A percentile compares a stretch with the other conserved stretches of the same genome.
These are phyloP conservation scores for Akebia trifoliata DNA, from an alignment of 164 flowering plant genomes.

Conservation along the genomic window DNA sequence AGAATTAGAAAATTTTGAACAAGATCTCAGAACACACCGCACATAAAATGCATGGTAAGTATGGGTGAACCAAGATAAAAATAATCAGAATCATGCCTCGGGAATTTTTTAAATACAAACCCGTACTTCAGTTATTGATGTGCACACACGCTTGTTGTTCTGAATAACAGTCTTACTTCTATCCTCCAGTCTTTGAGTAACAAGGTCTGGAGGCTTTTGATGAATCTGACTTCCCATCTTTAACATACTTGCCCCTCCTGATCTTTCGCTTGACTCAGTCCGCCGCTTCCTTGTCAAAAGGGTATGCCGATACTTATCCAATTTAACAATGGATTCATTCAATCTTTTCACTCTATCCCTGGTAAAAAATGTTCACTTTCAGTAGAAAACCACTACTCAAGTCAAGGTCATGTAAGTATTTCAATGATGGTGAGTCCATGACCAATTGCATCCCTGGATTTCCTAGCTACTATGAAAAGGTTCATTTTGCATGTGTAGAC, in stretches of 20 bases:
- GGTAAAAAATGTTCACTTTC: constrained; percentile 24
- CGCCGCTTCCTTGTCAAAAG: constrained; percentile 53
- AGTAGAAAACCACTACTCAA: constrained; percentile 14
- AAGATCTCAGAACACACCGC: constrained; percentile 2
- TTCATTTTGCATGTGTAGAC: background rate
- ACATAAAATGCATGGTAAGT: background rate
- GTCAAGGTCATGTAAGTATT: background rate
- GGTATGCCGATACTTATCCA: constrained; percentile 47
- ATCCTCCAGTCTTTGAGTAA: constrained; percentile 48
- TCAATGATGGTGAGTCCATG: background rate
- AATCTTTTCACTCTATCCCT: constrained; percentile 61
- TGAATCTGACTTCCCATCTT: constrained; percentile 56
- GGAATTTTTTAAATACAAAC: constrained; percentile 33
- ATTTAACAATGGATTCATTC: constrained; percentile 46
- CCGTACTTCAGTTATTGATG: constrained; percentile 63
- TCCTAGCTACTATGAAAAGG: background rate
- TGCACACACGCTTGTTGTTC: constrained; percentile 73
- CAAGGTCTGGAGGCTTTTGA: constrained; percentile 42
- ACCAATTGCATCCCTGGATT: constrained; percentile 4
- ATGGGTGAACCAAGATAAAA: background rate
- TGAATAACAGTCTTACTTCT: constrained; percentile 49
- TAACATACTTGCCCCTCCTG: constrained; percentile 39
- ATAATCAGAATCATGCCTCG: background rate
- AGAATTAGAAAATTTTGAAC: background rate
- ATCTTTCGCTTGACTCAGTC: constrained; percentile 46